A percentile compares a stretch with the other conserved stretches of the same genome.
phyloP scores from a whole-genome alignment of 78 protist species.

The Dictyostelium intermedium region DNA sequence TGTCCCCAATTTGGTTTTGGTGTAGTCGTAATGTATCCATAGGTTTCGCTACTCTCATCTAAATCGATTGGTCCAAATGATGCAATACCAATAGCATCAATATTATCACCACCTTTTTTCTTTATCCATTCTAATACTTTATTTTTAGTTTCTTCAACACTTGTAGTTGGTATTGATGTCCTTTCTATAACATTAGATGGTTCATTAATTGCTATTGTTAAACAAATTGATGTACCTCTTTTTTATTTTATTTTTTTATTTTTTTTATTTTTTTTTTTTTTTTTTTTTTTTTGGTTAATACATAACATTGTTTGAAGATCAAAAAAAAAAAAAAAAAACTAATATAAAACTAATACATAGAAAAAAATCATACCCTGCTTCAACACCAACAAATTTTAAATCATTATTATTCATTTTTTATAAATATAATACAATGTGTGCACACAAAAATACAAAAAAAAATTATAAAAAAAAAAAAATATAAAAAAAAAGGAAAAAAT shows the following conservation, averaged over 20 bases:
- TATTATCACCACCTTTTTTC: background rate
- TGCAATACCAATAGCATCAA: conserved; percentile 84
- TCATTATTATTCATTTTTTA: background rate
- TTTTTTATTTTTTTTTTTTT: background rate
- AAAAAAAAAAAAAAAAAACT: no score
- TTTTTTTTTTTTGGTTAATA: no score
- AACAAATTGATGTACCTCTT: conserved; percentile 41
- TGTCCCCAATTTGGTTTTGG: conserved; percentile 90
- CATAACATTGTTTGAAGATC: no score
- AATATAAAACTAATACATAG: no score
- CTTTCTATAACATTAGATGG: conserved; percentile 54
- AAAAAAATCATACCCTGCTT: background rate
- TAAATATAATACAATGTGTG: no score
- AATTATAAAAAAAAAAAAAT: no score
- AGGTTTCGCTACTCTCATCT: conserved; percentile 30
- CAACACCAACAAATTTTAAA: background rate
- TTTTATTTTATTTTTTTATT: background rate
- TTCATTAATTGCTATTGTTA: conserved; percentile 48
- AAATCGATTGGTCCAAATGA: conserved; percentile 92
- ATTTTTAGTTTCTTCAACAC: conserved; percentile 51
- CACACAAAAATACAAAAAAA: background rate
- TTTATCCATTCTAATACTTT: conserved; percentile 39
- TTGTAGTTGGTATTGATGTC: conserved; percentile 41
- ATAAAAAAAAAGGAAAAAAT: no score
- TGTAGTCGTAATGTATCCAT: conserved; percentile 90